Evolutionary conservation across 352 stramenopile species (phyloP).

Genomic region (Globisporangium uncinulatum): DNA sequence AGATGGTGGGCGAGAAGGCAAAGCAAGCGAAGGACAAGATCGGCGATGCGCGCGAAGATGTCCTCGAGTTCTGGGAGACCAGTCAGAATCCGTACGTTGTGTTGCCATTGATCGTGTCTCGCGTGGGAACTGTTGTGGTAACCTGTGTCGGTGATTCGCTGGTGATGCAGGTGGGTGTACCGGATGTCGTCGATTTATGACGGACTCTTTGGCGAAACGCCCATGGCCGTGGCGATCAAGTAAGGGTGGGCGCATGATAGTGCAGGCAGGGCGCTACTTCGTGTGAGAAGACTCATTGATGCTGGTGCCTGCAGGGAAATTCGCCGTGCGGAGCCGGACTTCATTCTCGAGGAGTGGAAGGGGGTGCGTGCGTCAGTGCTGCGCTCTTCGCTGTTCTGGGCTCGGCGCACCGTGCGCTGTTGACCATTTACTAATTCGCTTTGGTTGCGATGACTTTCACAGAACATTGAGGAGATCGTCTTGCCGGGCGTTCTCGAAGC

Average conservation of each 20-base stretch:
- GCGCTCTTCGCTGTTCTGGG: not conserved
- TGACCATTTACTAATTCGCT: not conserved
- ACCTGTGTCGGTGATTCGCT: not conserved
- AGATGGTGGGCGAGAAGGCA: constrained; percentile 63
- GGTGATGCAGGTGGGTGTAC: constrained; percentile 88
- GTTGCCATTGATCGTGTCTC: not conserved
- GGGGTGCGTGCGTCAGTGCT: constrained; percentile 32
- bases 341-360: constrained; percentile 96
- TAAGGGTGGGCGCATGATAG: constrained; percentile 10
- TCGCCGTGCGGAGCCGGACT: constrained; percentile 94
- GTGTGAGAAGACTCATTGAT: not conserved
- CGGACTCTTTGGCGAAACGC: constrained; percentile 95
- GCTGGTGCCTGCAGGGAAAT: constrained; percentile 70
- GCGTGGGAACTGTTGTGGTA: not conserved
- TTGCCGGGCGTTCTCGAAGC: constrained; percentile 93
- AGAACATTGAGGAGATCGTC: constrained; percentile 92
- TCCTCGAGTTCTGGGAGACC: constrained; percentile 96
- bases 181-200: constrained; percentile 97
- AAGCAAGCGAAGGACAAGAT: constrained; percentile 80
- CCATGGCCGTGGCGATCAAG: constrained; percentile 92
- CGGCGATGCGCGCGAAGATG: constrained; percentile 76
- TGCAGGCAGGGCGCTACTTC: too few species aligned
- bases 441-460: not conserved
- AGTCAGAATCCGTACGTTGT: constrained; percentile 94
- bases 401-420: not conserved